Percentiles rank a stretch among this genome's conserved stretches.
phyloP scores from a whole-genome alignment of 2,329 filamentous ascomycete species.

The Sporothrix sp. region DNA sequence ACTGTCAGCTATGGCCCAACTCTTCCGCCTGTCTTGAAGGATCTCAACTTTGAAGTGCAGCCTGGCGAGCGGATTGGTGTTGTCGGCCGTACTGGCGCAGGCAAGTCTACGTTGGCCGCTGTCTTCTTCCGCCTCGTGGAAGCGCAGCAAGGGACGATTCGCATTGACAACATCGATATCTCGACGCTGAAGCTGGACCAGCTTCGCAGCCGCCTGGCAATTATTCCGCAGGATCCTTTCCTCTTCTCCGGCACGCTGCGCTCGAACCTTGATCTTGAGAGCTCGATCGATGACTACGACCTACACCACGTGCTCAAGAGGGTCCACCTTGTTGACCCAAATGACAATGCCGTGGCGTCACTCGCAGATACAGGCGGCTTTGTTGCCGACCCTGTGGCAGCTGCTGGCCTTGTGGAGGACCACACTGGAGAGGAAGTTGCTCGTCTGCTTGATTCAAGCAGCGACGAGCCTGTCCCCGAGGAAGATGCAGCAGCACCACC shows the following conservation, averaged over 20 bases:
- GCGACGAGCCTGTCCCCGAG: constrained; percentile 10
- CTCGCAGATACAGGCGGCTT: constrained; percentile 1
- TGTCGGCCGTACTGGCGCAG: constrained; percentile 55
- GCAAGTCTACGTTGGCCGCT: constrained; percentile 56
- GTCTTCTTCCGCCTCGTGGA: constrained; percentile 52
- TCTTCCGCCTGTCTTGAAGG: constrained; percentile 29
- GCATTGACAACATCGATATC: constrained; percentile 43
- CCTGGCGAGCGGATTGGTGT: constrained; percentile 54
- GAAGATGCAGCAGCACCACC: constrained; percentile 16
- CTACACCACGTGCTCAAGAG: constrained; percentile 50
- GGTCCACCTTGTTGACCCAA: constrained; percentile 45
- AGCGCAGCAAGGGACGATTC: constrained; percentile 32
- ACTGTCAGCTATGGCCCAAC: constrained; percentile 29
- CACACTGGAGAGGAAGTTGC: constrained; percentile 12
- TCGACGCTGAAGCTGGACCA: constrained; percentile 49
- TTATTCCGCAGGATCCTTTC: constrained; percentile 59
- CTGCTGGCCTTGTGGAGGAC: background rate
- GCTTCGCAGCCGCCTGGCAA: constrained; percentile 50
- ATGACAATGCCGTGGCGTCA: constrained; percentile 25
- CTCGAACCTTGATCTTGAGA: constrained; percentile 54
- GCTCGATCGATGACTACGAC: constrained; percentile 49
- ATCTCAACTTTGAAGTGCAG: constrained; percentile 28
- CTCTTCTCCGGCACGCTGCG: constrained; percentile 56
- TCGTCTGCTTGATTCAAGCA: constrained; percentile 12
- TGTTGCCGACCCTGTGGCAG: background rate